Evolutionary conservation across 2,329 filamentous ascomycete species (phyloP), one percentile per base, ranked within the genome.

Genomic region (Talaromyces sp.): DNA sequence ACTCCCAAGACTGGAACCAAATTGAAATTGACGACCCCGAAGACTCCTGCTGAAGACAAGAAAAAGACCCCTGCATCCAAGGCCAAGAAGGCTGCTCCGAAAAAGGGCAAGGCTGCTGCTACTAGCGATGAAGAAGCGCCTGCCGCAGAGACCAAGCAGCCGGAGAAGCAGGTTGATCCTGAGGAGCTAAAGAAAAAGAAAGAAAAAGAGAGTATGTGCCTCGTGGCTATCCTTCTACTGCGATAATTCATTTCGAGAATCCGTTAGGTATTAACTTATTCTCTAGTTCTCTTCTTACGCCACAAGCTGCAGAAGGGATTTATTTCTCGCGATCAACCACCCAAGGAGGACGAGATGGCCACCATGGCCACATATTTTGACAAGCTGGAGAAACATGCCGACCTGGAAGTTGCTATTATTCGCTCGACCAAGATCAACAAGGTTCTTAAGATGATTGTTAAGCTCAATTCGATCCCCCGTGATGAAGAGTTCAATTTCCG

Each of bases 391-490:
- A 83, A 80, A 7, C 87, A 85, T 80, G 71, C 84, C 1, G 89
- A 96, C 60, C 83, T 97, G 4, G 93, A 97, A 70, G 90, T 89
- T 27, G 86, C 86, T 61, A 94, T 97, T 64, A 96, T 97, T 66
- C 86, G 90, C 58, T 80, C 79, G 13, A 99, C 94, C 57, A 99
- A 97, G 82, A 97, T 99, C 75, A 93, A 97, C 84, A 99, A 99
- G 78, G 93, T 99, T 10, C 82, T 99, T 52, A 96, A 95, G 78
- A 91, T 88, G 4, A 94, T 99, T 61, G 79, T 97, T 65, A 97
- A 96, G 78, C 80, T 99, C 8, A 83, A 87, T 39, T 82, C 82
- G 3, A 96, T 99, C 62, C 92, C 92, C 4, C 87, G 87, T 56
- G 94, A 99, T 60, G 89, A 92, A 32, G 89, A 96, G 61, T 95